A percentile compares a stretch with the other conserved stretches of the same genome.
These are phyloP conservation scores for Hsuehochloa calcarea DNA, from an alignment of 176 grass and related monocot species.

Conservation along the genomic window DNA sequence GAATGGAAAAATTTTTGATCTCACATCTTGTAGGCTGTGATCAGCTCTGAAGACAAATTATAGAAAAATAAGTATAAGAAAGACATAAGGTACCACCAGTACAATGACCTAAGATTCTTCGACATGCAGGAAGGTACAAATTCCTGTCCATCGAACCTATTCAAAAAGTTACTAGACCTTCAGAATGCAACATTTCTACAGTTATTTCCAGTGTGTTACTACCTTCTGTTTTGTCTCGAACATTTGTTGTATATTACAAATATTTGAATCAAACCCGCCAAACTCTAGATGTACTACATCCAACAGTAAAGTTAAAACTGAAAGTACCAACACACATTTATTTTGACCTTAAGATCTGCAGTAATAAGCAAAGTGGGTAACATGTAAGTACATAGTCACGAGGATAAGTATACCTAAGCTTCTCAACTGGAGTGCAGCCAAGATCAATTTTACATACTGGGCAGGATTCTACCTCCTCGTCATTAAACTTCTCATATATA, in stretches of 20 bases:
- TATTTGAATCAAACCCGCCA: not conserved
- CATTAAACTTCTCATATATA: slow-evolving; percentile 73
- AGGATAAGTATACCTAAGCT: slow-evolving; percentile 64
- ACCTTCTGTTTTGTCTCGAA: not conserved
- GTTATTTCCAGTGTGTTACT: slow-evolving; percentile 10
- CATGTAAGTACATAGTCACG: not conserved
- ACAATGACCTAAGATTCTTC: not conserved
- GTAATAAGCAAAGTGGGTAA: not conserved
- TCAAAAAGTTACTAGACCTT: not conserved
- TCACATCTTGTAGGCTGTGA: slow-evolving; percentile 78
- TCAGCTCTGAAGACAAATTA: slow-evolving; percentile 56
- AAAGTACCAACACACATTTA: not conserved
- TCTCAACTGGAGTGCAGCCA: slow-evolving; percentile 70
- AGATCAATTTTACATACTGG: slow-evolving; percentile 75
- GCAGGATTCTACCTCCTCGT: slow-evolving; percentile 74
- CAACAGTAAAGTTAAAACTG: not conserved
- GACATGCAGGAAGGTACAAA: not conserved
- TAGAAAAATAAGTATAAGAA: slow-evolving; percentile 22
- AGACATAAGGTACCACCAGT: not conserved
- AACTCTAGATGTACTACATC: not conserved
- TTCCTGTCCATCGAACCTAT: not conserved
- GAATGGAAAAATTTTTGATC: slow-evolving; percentile 74
- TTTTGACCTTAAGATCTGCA: slow-evolving; percentile 1
- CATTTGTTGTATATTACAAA: not conserved
- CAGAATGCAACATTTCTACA: slow-evolving; percentile 13